Percentiles rank a stretch among this genome's conserved stretches.
Conservation (phyloP, 495 filamentous ascomycete genomes). For the Apodospora peruviana region DNA sequence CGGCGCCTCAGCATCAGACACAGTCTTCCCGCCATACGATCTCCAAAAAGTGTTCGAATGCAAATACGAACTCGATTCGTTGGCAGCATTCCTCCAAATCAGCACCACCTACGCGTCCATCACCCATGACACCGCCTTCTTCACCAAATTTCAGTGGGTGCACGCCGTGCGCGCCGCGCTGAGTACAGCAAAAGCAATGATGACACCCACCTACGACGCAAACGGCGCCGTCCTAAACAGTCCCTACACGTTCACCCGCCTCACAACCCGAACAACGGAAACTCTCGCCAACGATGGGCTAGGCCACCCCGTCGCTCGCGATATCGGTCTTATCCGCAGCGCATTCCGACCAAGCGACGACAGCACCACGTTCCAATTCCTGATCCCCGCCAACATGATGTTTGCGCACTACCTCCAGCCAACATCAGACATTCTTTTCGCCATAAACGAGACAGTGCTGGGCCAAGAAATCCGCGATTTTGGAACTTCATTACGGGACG, state of each 20-base stretch:
- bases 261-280: conserved; percentile 50
- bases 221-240: conserved; percentile 47
- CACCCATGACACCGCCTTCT: conserved; percentile 52
- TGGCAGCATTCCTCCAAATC: conserved; percentile 60
- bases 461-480: conserved; percentile 37
- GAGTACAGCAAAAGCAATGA: conserved; percentile 46
- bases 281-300: conserved; percentile 54
- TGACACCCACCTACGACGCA: conserved; percentile 49
- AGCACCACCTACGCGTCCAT: conserved; percentile 51
- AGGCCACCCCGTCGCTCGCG: conserved; percentile 51
- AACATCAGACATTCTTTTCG: conserved; percentile 42
- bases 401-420: conserved; percentile 50
- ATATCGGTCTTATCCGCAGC: conserved; percentile 58
- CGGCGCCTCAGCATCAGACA: conserved; percentile 11
- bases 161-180: conserved; percentile 21
- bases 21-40: conserved; percentile 17
- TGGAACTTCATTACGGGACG: background rate
- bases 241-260: conserved; percentile 55
- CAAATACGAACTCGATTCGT: conserved; percentile 63
- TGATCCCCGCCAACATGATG: conserved; percentile 68
- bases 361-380: conserved; percentile 48
- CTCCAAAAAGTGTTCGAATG: conserved; percentile 37
- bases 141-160: conserved; percentile 47
- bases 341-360: conserved; percentile 65
- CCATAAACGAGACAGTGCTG: conserved; percentile 19